Conservation (phyloP, 306 rosid genomes). For the Cicer cuneatum region DNA sequence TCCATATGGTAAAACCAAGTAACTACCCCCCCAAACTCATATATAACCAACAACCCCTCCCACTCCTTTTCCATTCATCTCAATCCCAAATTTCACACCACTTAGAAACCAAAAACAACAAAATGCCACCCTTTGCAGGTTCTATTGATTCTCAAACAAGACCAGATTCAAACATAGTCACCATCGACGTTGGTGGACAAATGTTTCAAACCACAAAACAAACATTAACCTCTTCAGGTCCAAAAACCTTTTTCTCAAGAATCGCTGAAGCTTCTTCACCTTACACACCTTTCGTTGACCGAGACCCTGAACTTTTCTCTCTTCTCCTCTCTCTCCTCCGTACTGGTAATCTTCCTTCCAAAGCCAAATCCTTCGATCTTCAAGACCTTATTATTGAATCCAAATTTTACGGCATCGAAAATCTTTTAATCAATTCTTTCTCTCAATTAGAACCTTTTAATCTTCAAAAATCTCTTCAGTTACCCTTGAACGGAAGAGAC, state of each 20-base stretch:
- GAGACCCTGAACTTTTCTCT: conserved; percentile 90
- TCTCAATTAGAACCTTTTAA: conserved; percentile 87
- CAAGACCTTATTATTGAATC: conserved; percentile 82
- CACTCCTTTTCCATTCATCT: too few species aligned
- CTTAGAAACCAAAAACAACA: too few species aligned
- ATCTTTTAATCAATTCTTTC: conserved; percentile 60
- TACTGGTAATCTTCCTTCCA: conserved; percentile 87
- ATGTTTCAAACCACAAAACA: conserved; percentile 90
- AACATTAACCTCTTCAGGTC: conserved; percentile 70
- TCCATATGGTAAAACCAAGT: too few species aligned
- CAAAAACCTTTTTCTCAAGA: conserved; percentile 60
- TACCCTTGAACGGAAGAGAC: conserved; percentile 79
- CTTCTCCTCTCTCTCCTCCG: conserved; percentile 87
- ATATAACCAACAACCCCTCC: too few species aligned
- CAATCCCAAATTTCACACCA: too few species aligned
- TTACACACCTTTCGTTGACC: conserved; percentile 63
- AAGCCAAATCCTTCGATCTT: conserved; percentile 70
- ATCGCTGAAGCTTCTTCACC: conserved; percentile 47
- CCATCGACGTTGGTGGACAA: conserved; percentile 85
- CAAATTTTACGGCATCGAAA: conserved; percentile 78
- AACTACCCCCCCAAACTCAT: too few species aligned
- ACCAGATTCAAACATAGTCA: conserved; percentile 61
- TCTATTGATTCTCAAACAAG: conserved; percentile 37
- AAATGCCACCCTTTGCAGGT: conserved; percentile 59
- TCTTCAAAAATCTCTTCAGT: conserved; percentile 64